Evolutionary conservation across 495 filamentous ascomycete genomes (phyloP), one percentile per base, ranked within the genome.

Genomic region (Aspergillus steynii): DNA sequence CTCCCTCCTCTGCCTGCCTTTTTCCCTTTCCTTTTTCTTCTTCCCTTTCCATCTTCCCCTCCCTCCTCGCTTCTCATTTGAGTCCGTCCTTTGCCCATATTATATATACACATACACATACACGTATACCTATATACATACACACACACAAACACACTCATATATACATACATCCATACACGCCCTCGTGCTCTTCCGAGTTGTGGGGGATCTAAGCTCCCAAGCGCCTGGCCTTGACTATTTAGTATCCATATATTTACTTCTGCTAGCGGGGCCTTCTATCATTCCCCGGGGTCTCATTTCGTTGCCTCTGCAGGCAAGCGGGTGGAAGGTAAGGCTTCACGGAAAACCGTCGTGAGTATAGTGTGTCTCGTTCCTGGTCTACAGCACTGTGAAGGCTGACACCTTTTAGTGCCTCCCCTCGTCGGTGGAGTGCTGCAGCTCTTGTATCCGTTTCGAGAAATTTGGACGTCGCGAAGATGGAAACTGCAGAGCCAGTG

Each of bases 401-500:
- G 14, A 42, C 9, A 1, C 37, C 14, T 42, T 3, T 14, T 42
- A 42, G 37, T 14, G 9, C 37, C 5, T 14, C 9, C 37, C 9
- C 9, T 14, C 14, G 3, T 14, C 9, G 3, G 55, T 49, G 63
- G 61, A 53, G 56, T 47, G 46, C 31, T 62, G 25, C 29, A 58
- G 29, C 5, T 5, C 6, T 26, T 4, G 42, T 55, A 55, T 61
- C 9, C 50, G 20, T 20, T 20, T 20, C 20, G 10, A 12, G 32
- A 48, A 28, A 55, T 42, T 46, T 15, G 14, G 8, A 26, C 25
- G 5, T 42, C 10, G 28, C 29, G 61, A 59, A 46, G 29, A 81
- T 81, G 78, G 78, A 81, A 58, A 74, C 78, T 25, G 68, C 73
- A 48, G 77, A 79, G 59, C 74, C 78, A 0, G 76, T 77, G 29